Evolutionary conservation across 2,329 filamentous ascomycete species (phyloP), one percentile per base, ranked within the genome.

Genomic region (Neonectria hederae): DNA sequence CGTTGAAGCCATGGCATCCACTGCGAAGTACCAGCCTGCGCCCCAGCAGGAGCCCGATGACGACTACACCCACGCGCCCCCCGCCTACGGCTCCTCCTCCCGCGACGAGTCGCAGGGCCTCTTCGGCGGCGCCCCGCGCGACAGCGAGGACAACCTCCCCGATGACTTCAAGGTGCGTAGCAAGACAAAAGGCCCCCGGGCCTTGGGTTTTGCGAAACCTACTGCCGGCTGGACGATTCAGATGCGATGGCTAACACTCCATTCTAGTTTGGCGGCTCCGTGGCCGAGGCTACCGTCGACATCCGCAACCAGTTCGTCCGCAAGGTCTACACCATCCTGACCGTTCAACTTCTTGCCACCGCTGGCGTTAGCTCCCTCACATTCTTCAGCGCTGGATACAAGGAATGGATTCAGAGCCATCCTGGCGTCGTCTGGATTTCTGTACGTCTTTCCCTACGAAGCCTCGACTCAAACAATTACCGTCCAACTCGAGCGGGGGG

Each of bases 271-370:
- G 96, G 95, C 72, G 94, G 94, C 66, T 93, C 91, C 19, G 94
- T 98, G 64, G 91, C 94, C 70, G 96, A 98, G 83, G 95, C 93
- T 51, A 97, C 94, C 21, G 85, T 98, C 76, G 94, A 97, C 75
- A 97, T 99, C 77, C 92, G 95, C 72, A 97, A 97, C 89, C 92
- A 96, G 81, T 99, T 97, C 80, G 86, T 97, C 74, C 91, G 94
- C 81, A 98, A 98, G 85, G 96, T 99, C 77, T 99, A 99, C 83
- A 91, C 94, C 63, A 99, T 99, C 80, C 86, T 99, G 82, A 97
- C 96, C n/a, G 89, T 93, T 55, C 96, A 99, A 79, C 89, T 99
- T 58, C 84, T 98, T 76, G 89, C 91, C 62, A 99, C 96, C 8
- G 91, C 90, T 40, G 86, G 87, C 66, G 85, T 98, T 71, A 94